phyloP scores from a whole-genome alignment of 495 filamentous ascomycete species.

The Penicillium steckii region DNA sequence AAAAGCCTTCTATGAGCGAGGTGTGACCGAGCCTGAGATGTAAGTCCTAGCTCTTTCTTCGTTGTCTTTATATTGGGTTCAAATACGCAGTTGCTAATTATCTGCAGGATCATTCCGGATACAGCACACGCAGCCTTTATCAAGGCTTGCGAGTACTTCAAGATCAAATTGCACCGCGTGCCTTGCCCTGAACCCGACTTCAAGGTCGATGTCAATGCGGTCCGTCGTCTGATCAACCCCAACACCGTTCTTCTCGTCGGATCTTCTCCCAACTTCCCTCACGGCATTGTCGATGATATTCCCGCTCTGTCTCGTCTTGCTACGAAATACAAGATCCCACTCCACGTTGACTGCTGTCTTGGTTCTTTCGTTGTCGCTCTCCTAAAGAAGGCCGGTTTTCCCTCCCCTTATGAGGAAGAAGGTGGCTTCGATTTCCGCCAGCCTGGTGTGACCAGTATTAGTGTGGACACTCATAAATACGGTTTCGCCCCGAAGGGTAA shows the following conservation, averaged over 20 bases:
- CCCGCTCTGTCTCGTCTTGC: slow-evolving; percentile 81
- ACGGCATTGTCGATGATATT: slow-evolving; percentile 97
- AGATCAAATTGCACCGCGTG: slow-evolving; percentile 90
- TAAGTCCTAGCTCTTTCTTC: slow-evolving; percentile 34
- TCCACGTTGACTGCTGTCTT: slow-evolving; percentile 97
- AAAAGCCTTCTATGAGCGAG: slow-evolving; percentile 80
- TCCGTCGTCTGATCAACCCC: slow-evolving; percentile 84
- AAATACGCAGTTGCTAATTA: slow-evolving; percentile 16
- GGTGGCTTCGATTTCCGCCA: slow-evolving; percentile 91
- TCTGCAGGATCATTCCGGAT: slow-evolving; percentile 80
- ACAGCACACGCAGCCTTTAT: slow-evolving; percentile 95
- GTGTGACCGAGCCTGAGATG: slow-evolving; percentile 95
- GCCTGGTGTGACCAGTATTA: slow-evolving; percentile 91
- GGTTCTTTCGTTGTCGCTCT: slow-evolving; percentile 93
- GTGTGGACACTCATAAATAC: slow-evolving; percentile 98
- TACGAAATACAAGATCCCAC: slow-evolving; percentile 69
- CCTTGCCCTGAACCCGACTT: slow-evolving; percentile 81
- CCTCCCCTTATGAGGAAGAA: slow-evolving; percentile 57
- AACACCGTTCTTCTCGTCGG: slow-evolving; percentile 97
- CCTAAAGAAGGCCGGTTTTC: slow-evolving; percentile 86
- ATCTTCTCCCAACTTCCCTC: slow-evolving; percentile 94
- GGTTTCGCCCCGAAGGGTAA: slow-evolving; percentile 98
- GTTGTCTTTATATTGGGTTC: neutral
- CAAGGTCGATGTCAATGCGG: slow-evolving; percentile 73
- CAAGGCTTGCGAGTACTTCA: slow-evolving; percentile 93